Percentiles rank a stretch among this genome's conserved stretches.
Conservation (phyloP, 2,329 filamentous ascomycete species). For the Xylaria polymorpha region DNA sequence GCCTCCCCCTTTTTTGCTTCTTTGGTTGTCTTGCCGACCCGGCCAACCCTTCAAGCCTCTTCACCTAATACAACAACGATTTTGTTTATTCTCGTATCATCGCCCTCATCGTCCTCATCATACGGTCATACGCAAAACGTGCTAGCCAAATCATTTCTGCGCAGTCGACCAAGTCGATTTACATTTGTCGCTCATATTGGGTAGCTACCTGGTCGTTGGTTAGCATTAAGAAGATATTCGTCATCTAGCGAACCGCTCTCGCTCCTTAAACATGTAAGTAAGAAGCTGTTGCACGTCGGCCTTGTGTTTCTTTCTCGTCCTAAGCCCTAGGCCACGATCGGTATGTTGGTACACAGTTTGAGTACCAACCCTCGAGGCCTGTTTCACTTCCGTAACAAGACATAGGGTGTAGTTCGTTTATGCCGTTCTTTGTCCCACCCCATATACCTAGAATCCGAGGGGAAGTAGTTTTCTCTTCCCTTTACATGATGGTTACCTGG, state of each 20-base stretch:
- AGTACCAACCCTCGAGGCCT: constrained; percentile 19
- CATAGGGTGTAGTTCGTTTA: constrained; percentile 25
- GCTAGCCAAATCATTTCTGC: neutral
- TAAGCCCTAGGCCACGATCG: constrained; percentile 23
- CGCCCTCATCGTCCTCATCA: constrained; percentile 23
- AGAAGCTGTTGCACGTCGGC: constrained; percentile 33
- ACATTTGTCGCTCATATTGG: constrained; percentile 12
- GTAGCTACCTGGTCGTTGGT: constrained; percentile 12
- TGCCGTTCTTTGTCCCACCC: constrained; percentile 12
- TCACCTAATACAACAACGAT: constrained; percentile 35
- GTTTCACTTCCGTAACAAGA: constrained; percentile 31
- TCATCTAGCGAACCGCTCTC: constrained; percentile 34
- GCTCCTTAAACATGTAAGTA: constrained; percentile 43
- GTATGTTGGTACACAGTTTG: constrained; percentile 18
- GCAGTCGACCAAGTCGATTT: constrained; percentile 13
- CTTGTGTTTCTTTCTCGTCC: constrained; percentile 11
- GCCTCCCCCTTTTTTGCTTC: constrained; percentile 32
- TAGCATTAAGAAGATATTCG: constrained; percentile 22
- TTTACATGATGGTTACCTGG: constrained; percentile 23
- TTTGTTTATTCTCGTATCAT: constrained; percentile 21
- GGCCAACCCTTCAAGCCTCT: constrained; percentile 26
- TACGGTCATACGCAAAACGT: constrained; percentile 14
- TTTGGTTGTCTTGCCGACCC: constrained; percentile 34
- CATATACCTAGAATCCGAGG: constrained; percentile 1
- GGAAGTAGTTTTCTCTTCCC: neutral